phyloP scores from a whole-genome alignment of 2,329 filamentous ascomycete genomes.

The Botrytis pseudocinerea region DNA sequence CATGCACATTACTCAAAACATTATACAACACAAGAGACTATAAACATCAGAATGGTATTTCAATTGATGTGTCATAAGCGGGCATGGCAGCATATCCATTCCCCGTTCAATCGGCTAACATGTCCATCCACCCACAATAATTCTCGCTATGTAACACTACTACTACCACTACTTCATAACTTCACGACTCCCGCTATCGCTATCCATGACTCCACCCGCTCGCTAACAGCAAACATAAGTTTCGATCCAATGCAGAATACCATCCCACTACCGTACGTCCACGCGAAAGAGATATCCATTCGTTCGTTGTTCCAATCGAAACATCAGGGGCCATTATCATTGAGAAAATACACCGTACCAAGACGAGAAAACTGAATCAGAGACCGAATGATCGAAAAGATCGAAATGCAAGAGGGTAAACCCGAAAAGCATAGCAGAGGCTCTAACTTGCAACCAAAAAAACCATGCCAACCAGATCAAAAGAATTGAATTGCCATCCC shows the following conservation, averaged over 20 bases:
- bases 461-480: constrained; percentile 20
- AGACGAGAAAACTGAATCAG: constrained; percentile 9
- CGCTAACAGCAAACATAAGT: constrained; percentile 17
- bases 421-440: constrained; percentile 12
- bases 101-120: background rate
- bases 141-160: constrained; percentile 11
- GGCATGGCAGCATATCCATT: background rate
- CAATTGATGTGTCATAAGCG: constrained; percentile 15
- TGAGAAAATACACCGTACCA: constrained; percentile 11
- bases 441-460: constrained; percentile 18
- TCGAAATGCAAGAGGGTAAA: constrained; percentile 9
- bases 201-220: constrained; percentile 11
- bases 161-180: background rate
- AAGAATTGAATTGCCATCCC: constrained; percentile 13
- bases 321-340: constrained; percentile 11
- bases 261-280: constrained; percentile 11
- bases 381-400: constrained; percentile 1
- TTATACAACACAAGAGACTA: background rate
- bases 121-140: background rate
- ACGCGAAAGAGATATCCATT: constrained; percentile 13
- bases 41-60: constrained; percentile 7
- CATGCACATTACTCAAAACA: background rate
- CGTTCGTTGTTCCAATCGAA: constrained; percentile 15
- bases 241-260: constrained; percentile 18
- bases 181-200: background rate